Evolutionary conservation across 148 eudicot genomes (phyloP).

Genomic region (Rhododendron henanense): DNA sequence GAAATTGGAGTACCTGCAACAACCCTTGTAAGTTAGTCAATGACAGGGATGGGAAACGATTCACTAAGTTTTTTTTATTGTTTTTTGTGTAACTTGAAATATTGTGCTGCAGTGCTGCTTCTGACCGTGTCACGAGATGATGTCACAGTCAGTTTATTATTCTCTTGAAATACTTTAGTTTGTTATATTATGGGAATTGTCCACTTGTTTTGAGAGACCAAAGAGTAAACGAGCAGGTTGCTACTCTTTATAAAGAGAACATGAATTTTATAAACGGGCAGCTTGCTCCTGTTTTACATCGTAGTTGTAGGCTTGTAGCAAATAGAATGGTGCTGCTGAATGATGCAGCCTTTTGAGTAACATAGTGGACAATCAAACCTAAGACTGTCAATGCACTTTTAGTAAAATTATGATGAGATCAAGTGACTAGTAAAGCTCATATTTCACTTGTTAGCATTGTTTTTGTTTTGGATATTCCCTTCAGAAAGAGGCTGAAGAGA

Average conservation of each 20-base stretch:
- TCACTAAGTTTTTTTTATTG: not conserved
- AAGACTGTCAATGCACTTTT: not conserved
- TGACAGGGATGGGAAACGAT: constrained; percentile 1
- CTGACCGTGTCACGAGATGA: not conserved
- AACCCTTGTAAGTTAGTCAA: constrained; percentile 55
- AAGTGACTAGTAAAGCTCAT: not conserved
- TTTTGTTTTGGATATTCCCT: not conserved
- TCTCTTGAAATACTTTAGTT: not conserved
- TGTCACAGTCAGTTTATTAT: not conserved
- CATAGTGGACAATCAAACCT: not conserved
- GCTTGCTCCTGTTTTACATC: not conserved
- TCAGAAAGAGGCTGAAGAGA: not conserved
- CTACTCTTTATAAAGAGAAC: not conserved
- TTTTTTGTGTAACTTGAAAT: not conserved
- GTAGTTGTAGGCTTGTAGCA: not conserved
- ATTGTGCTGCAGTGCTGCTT: constrained; percentile 31
- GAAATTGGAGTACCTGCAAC: constrained; percentile 81
- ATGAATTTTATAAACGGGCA: not conserved
- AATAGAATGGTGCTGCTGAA: not conserved
- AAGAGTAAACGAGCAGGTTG: not conserved
- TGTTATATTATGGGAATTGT: not conserved
- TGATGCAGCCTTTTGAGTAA: not conserved
- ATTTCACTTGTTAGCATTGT: not conserved
- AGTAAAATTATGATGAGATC: not conserved
- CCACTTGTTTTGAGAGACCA: not conserved